Evolutionary conservation across 2,329 filamentous ascomycete genomes (phyloP).

Genomic region (Colletotrichum musicola): DNA sequence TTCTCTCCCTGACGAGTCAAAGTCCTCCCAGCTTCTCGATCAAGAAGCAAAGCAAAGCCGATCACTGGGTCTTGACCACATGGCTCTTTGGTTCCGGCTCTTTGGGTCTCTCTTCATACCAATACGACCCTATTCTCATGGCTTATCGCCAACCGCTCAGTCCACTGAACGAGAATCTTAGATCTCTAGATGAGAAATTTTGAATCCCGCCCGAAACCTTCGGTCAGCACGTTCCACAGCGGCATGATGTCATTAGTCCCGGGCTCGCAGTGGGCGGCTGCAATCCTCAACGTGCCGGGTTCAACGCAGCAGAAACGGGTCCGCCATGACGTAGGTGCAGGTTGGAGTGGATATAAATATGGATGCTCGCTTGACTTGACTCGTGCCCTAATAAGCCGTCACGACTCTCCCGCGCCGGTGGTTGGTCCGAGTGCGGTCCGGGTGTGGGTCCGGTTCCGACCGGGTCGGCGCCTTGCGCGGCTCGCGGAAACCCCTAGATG

Average conservation of each 20-base stretch:
- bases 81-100: no score
- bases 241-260: conserved; percentile 35
- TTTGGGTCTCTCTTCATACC: no score
- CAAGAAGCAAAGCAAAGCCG: background rate
- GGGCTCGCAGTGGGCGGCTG: conserved; percentile 13
- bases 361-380: conserved; percentile 23
- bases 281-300: conserved; percentile 13
- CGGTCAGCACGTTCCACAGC: conserved; percentile 14
- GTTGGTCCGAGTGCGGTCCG: conserved; percentile 25
- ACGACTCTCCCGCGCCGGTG: conserved; percentile 11
- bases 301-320: conserved; percentile 11
- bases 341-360: conserved; percentile 16
- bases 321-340: conserved; percentile 16
- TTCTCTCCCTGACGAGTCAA: conserved; percentile 5
- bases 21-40: background rate
- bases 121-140: no score
- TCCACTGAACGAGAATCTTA: background rate
- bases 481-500: conserved; percentile 1
- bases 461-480: conserved; percentile 17
- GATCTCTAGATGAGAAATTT: conserved; percentile 15
- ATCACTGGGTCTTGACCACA: background rate
- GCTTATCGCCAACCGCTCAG: background rate
- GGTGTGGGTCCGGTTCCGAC: conserved; percentile 11
- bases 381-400: background rate
- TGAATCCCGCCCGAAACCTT: conserved; percentile 20